Base-by-base conservation (phyloP, 208 protist species). In the Endotrypanum monterogeii region DNA sequence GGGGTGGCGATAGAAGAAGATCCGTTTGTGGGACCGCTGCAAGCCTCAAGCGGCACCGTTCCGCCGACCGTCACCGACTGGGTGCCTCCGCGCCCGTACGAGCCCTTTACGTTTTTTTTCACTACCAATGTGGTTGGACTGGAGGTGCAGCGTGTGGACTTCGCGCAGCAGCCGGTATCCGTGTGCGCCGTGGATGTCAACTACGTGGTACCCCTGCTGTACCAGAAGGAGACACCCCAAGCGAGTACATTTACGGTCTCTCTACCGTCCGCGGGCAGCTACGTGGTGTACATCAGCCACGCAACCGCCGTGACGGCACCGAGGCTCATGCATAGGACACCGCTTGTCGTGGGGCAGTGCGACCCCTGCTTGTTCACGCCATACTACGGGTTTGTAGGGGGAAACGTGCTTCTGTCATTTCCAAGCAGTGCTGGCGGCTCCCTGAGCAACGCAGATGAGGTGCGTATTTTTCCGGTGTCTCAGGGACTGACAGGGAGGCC, bases 351-450 rank as follows among this genome's bases (percentile, higher is more conserved):
- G 20, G 83, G 74, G 23, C 11, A 71, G 32, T 97, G 94, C 82
- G 89, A 97, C 57, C 94, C 94, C 25, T 97, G 94, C 80, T 58
- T 52, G 25, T 86, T 95, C 69, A 70, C 66, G 16, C 94, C 94
- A 12, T 68, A 72, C 52, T 93, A 94, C 83, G 80, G 78, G 6
- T 89, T 95, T 7, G 63, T 89, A 44, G 85, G 75, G 25, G 78
- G 62, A 69, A 80, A 58, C 61, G 83, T 83, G 30, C 77, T 73
- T 3, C 57, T 97, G 35, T 80, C 67, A 20, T 93, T 97, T 74
- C 77, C 81, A 28, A 92, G 88, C 78, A 80, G 74, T 37, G 76
- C 71, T 28, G 83, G 75, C 71, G 56, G 55, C 67, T 60, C 83
- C 32, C 81, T 96, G 48, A 74, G 83, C 56, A 39, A 61, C 30